Base-by-base conservation (phyloP, 2,329 filamentous ascomycete species). In the Aureobasidium sp. region DNA sequence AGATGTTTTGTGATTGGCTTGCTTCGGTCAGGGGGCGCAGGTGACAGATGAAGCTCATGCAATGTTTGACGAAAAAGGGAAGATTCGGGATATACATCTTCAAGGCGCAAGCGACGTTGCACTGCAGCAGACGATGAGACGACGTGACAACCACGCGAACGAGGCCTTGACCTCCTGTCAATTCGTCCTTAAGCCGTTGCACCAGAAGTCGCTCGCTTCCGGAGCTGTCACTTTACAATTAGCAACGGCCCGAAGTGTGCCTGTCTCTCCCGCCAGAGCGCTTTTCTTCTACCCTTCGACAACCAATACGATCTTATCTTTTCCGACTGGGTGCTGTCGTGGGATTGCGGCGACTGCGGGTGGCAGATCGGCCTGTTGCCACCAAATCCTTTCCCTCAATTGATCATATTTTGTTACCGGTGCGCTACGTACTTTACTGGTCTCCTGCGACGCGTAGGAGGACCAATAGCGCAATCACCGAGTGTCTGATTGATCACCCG, bases 101-200 rank as follows among this genome's bases (percentile, higher is more conserved):
- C 55, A 58, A 58, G 55, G 55, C 55, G 29, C 14, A 58, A 37
- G 1, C 42, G 55, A 58, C 39, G 55, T 58, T 58, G 31, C 55
- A 58, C 55, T n/a, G 42, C 55, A 58, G 55, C 29, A 58, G 55
- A 48, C 55, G 55, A 58, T 39, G 55, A 58, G 55, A 58, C 55
- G 55, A 57, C 53, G 53, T 57, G 53, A 57, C 41, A 58, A 58
- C 55, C 55, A 58, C 55, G 55, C 55, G 55, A 34, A 45, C 15
- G 34, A 58, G 55, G 55, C 55, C 53, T 45, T 57, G 53, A 45
- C 53, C 53, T 57, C 53, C 55, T 58, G 55, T 58, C 55, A 48
- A 20, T 57, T 45, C 29, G 17, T n/a, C 29, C 53, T 56, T 45
- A 36, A 57, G 27, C 20, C 34, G 42, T 58, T 31, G 42, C 31